Conservation (phyloP, 345 rosid species). For the Kandelia obovata region DNA sequence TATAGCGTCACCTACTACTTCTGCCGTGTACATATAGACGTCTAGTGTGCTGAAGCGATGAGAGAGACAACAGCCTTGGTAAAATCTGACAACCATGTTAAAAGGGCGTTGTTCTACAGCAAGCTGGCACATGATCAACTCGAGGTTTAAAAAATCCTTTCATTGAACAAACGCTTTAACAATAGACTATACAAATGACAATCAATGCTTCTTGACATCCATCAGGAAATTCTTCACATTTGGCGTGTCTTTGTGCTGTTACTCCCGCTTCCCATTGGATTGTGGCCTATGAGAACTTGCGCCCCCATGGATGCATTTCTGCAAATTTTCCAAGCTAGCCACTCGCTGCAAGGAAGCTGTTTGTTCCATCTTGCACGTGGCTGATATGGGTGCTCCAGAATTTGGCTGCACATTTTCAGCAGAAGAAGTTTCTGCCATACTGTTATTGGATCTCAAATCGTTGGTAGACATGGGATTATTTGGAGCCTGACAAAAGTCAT, state of each 20-base stretch:
- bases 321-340: constrained; percentile 87
- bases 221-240: too few species aligned
- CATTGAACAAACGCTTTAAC: not conserved
- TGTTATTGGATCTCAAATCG: constrained; percentile 32
- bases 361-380: constrained; percentile 55
- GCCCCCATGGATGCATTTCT: constrained; percentile 68
- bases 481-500: constrained; percentile 33
- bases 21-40: too few species aligned
- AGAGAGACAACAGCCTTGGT: not conserved
- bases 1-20: too few species aligned
- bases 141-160: constrained; percentile 6
- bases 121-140: not conserved
- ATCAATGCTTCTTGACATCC: too few species aligned
- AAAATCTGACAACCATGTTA: not conserved
- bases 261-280: constrained; percentile 19
- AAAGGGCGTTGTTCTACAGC: constrained; percentile 11
- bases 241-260: too few species aligned
- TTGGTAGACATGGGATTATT: constrained; percentile 30
- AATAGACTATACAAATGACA: too few species aligned
- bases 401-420: constrained; percentile 35
- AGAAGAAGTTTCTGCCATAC: constrained; percentile 40
- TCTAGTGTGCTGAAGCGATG: not conserved
- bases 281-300: constrained; percentile 23
- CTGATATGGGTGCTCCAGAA: constrained; percentile 24
- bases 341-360: constrained; percentile 76